These are phyloP conservation scores for Colletotrichum echinochloae DNA, from an alignment of 2,329 filamentous ascomycete genomes.

Conservation along the genomic window DNA sequence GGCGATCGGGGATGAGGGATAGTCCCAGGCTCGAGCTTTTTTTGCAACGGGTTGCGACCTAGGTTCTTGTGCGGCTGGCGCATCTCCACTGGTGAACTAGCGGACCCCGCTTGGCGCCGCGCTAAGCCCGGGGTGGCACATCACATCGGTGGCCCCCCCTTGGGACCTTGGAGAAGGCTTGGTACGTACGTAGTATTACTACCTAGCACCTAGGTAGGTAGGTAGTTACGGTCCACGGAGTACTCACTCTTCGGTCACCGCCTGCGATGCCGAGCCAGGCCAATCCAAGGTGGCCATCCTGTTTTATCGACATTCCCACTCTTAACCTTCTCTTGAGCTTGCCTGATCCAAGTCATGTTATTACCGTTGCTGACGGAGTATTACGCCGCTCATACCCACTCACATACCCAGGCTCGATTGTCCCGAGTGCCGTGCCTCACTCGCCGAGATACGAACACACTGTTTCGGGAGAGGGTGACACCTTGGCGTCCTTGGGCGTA, in stretches of 20 bases:
- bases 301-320: constrained; percentile 11
- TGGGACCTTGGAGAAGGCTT: constrained; percentile 27
- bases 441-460: constrained; percentile 12
- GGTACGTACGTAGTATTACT: not conserved
- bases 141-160: constrained; percentile 37
- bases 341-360: constrained; percentile 21
- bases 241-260: constrained; percentile 36
- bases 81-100: constrained; percentile 38
- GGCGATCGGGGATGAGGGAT: constrained; percentile 11
- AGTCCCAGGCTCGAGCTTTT: constrained; percentile 27
- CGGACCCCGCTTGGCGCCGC: constrained; percentile 27
- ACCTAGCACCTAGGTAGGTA: no score
- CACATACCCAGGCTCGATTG: not conserved
- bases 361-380: not conserved
- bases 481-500: not conserved
- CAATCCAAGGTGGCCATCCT: not conserved
- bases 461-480: not conserved
- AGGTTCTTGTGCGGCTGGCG: constrained; percentile 37
- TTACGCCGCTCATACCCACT: constrained; percentile 7
- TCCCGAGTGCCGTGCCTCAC: constrained; percentile 1
- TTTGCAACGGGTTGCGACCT: constrained; percentile 38
- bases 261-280: constrained; percentile 38
- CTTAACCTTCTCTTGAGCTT: constrained; percentile 20
- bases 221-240: no score
- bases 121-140: constrained; percentile 34